Percentiles rank a stretch among this genome's conserved stretches.
Evolutionary conservation across 139 green algal genomes (phyloP).

Genomic region (Coccomyxa sp.): DNA sequence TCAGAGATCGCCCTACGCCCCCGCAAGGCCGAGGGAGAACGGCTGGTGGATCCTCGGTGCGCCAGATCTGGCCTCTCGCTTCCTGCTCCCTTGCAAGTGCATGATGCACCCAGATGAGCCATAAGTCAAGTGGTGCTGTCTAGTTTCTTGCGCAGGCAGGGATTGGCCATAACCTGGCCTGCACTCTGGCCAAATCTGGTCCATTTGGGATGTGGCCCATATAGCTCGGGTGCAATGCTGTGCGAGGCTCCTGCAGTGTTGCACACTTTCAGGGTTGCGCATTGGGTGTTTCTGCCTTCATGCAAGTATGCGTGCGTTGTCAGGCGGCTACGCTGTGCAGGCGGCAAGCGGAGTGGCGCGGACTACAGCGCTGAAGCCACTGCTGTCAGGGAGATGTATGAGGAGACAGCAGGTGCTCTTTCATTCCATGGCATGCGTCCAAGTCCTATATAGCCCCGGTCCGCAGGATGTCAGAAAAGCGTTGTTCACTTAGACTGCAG

Average conservation of each 20-base stretch:
- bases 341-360: background rate
- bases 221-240: background rate
- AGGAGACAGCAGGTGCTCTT: background rate
- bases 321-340: background rate
- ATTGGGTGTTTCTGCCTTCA: background rate
- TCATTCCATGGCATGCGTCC: too few relatives aligned
- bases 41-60: background rate
- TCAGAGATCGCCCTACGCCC: background rate
- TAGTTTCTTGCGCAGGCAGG: too few relatives aligned
- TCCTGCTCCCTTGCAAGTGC: background rate
- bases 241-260: background rate
- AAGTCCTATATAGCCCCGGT: too few relatives aligned
- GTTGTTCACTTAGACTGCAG: too few relatives aligned
- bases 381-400: background rate
- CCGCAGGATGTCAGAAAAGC: too few relatives aligned
- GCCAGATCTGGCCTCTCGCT: background rate
- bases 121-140: too few relatives aligned
- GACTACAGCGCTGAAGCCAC: background rate
- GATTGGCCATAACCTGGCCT: too few relatives aligned
- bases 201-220: background rate
- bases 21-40: background rate
- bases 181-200: background rate
- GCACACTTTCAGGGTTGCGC: background rate
- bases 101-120: background rate
- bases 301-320: background rate